Conservation (phyloP, 208 protist genomes). For the Leishmania braziliensis region DNA sequence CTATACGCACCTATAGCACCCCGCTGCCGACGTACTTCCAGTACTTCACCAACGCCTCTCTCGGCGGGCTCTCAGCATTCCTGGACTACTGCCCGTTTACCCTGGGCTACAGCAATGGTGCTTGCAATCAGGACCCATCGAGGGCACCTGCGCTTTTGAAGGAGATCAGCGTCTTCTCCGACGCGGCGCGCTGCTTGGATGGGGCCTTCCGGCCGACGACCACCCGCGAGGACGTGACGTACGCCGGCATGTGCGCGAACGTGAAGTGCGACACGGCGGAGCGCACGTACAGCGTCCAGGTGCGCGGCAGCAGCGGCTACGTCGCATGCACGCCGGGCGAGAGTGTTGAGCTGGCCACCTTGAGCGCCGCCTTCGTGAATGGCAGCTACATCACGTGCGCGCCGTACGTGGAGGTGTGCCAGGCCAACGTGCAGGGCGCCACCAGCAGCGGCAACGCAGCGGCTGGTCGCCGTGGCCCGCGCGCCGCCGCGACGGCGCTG, state of each 20-base stretch:
- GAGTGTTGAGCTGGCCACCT: not conserved
- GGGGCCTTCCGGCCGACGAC: not conserved
- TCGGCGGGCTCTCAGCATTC: too few species aligned
- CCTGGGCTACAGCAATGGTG: too few species aligned
- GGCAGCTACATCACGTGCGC: constrained; percentile 13
- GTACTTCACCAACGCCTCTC: constrained; percentile 8
- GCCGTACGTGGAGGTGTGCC: constrained; percentile 23
- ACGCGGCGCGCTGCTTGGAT: constrained; percentile 6
- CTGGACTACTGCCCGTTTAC: not conserved
- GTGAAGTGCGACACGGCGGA: not conserved
- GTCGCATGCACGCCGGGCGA: not conserved
- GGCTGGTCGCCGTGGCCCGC: not conserved
- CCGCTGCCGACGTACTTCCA: not conserved
- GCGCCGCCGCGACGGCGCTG: not conserved
- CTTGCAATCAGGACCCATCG: too few species aligned
- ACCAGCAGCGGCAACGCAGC: not conserved
- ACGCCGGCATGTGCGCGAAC: not conserved
- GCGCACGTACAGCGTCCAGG: constrained; percentile 11
- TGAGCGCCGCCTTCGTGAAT: constrained; percentile 1
- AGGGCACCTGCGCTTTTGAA: too few species aligned
- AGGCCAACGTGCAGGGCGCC: constrained; percentile 15
- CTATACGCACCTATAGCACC: too few species aligned
- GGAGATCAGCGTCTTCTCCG: constrained; percentile 1
- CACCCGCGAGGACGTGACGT: too few species aligned
- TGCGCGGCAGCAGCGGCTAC: not conserved